Evolutionary conservation across 2,329 filamentous ascomycete genomes (phyloP).

Genomic region (Incumbomyces delicatus): DNA sequence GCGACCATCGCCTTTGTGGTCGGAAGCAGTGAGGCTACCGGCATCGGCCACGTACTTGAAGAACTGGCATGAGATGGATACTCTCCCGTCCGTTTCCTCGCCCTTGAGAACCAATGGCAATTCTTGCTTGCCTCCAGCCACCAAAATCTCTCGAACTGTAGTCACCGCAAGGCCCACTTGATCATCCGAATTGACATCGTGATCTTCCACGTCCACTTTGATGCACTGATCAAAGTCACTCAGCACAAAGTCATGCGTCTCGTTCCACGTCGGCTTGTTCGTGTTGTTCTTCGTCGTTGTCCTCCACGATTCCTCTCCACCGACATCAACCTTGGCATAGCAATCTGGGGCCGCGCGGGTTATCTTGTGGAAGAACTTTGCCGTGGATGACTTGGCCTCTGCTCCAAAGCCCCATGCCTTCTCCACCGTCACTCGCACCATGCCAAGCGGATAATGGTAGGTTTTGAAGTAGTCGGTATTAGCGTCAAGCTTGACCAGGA

Average conservation of each 20-base stretch:
- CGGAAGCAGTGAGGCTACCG: constrained; percentile 14
- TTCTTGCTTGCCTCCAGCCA: no score
- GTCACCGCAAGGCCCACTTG: no score
- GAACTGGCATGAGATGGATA: constrained; percentile 11
- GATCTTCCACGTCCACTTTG: constrained; percentile 9
- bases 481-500: constrained; percentile 25
- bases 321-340: constrained; percentile 16
- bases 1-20: constrained; percentile 16
- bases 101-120: no score
- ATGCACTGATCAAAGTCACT: constrained; percentile 15
- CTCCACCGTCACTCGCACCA: constrained; percentile 15
- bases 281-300: constrained; percentile 15
- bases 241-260: constrained; percentile 16
- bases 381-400: constrained; percentile 12
- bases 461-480: constrained; percentile 27
- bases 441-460: constrained; percentile 15
- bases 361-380: constrained; percentile 15
- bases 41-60: constrained; percentile 17
- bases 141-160: no score
- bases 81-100: constrained; percentile 10
- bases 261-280: constrained; percentile 15
- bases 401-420: constrained; percentile 15
- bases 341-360: constrained; percentile 14
- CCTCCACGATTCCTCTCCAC: constrained; percentile 12
- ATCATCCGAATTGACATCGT: no score